Evolutionary conservation across 202 grass and related monocot species (phyloP), one percentile per base, ranked within the genome.

Genomic region (Saccharum hybrid): DNA sequence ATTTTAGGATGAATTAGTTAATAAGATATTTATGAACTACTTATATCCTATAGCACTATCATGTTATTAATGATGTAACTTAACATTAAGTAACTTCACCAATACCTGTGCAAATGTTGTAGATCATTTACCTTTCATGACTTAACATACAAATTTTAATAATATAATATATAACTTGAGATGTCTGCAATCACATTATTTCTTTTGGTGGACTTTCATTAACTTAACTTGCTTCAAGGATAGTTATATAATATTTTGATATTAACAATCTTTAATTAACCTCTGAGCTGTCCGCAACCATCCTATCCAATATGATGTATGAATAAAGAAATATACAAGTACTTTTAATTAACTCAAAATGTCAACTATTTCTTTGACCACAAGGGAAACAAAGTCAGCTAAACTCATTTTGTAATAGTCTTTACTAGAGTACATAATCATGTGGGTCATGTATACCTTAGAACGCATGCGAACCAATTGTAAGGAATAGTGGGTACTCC

Each of bases 201-300:
- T 48, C 2, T 59, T 75, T 38, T 36, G 16, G 4, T 52, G 2
- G 48, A 76, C 2, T 46, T 70, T 37, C 4, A 63, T 4, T 3
- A 56, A 76, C 30, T 61, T 40, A 48, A 1, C 19, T 46, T n/a
- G n/a, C 48, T n/a, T 51, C 56, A 74, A 52, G 15, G 16, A 15
- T 22, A 19, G 72, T 82, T 79, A 77, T 51, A 52, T 49, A 87
- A 70, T 87, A 82, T 70, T 76, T 76, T 71, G 15, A 64, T 30
- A 63, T 38, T 64, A 63, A 28, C 9, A 68, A 2, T 1, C 19
- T 68, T 77, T 18, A 57, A 21, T 3, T 76, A 34, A 60, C 21
- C 22, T 34, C 31, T 1, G 5, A 33, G 26, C 2, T 69, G 39
- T 45, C 23, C 6, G 6, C 13, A 4, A n/a, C 22, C 63, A 16